Base-by-base conservation (phyloP, 441 rosid genomes). In the Arabidopsis hybrid region DNA sequence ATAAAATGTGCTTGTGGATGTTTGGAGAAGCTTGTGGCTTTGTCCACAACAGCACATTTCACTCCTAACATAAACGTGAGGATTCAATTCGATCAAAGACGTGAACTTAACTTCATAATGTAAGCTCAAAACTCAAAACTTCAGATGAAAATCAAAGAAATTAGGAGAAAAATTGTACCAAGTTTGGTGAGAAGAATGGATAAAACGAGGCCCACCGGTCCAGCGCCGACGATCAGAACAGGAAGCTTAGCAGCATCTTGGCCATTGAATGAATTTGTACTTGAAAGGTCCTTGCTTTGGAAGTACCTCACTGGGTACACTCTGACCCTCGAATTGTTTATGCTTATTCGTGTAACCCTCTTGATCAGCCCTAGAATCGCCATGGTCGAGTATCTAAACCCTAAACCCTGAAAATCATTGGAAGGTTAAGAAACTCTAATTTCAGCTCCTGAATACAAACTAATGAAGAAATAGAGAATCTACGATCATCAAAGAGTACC, bases 1-100 rank as follows among this genome's bases (percentile, higher is more conserved):
- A 95, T 92, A 72, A 95, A 95, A 80, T 95, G 99, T n/a, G 99
- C 97, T 82, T 91, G 93, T 5, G 99, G 98, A 64, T 95, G 97
- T 72, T 78, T 82, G 0, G 97, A 87, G 77, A 95, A 87, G 52
- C 77, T 79, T 75, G 72, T 81, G 76, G 73, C 85, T 83, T 91
- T 95, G 90, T 95, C 99, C 79, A 95, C 66, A 73, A 95, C 68
- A 42, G 87, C 70, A 82, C 97, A 92, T 71, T 81, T 83, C 62
- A 95, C 86, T 60, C 99, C 95, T 95, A 80, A 56, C 80, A 38
- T 52, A 50, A 49, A 72, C n/a, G 4, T 42, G 52, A 34, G 40
- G 49, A 42, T 34, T 53, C 34, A 50, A 65, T 56, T 49, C 31
- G 0, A 47, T 70, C 47, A 69, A 56, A 56, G 16, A 45, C 42